These are phyloP conservation scores for Apium graveolens DNA, from an alignment of 129 eudicot genomes.

Conservation along the genomic window DNA sequence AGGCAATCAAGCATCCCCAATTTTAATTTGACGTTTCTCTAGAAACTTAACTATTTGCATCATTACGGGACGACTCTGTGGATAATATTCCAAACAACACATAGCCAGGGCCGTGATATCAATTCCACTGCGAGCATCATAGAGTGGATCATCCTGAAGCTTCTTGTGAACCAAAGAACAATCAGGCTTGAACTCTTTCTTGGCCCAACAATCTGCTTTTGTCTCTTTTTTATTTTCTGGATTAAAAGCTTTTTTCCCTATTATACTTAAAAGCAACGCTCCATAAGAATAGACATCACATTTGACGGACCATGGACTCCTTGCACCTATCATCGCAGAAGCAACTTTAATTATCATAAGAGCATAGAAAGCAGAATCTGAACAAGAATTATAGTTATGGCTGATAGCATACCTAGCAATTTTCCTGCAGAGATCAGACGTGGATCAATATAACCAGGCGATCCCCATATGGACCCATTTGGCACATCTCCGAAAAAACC, in stretches of 20 bases:
- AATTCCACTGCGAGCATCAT: constrained; percentile 3
- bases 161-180: constrained; percentile 12
- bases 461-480: constrained; percentile 9
- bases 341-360: background rate
- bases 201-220: constrained; percentile 7
- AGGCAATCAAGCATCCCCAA: background rate
- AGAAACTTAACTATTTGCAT: constrained; percentile 6
- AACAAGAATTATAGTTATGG: background rate
- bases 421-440: constrained; percentile 5
- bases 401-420: background rate
- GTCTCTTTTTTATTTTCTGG: constrained; percentile 3
- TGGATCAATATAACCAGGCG: constrained; percentile 9
- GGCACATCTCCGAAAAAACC: constrained; percentile 11
- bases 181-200: constrained; percentile 3
- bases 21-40: background rate
- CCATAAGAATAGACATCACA: constrained; percentile 11
- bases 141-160: constrained; percentile 5
- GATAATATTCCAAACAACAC: constrained; percentile 9
- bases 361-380: background rate
- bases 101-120: constrained; percentile 10
- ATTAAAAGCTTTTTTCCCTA: constrained; percentile 5
- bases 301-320: constrained; percentile 9
- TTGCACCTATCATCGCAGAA: background rate
- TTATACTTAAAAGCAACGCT: constrained; percentile 1
- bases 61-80: constrained; percentile 5